phyloP scores from a whole-genome alignment of 176 grass and related monocot species.

The Oryza nivara region DNA sequence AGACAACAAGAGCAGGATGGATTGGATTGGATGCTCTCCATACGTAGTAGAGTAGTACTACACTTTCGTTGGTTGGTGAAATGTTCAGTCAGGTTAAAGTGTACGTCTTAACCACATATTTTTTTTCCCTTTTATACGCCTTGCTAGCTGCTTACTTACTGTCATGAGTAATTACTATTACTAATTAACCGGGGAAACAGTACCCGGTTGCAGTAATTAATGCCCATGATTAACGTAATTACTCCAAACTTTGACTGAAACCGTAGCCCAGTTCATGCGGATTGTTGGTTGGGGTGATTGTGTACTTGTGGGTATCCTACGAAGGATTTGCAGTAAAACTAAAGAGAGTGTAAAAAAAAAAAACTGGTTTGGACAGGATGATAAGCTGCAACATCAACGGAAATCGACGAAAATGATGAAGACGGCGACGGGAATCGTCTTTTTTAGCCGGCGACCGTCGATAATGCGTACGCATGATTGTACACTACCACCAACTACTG shows the following conservation, averaged over 20 bases:
- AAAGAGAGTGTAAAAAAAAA: not conserved
- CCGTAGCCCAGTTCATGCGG: not conserved
- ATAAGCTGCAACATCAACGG: not conserved
- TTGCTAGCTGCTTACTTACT: not conserved
- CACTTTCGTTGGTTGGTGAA: slow-evolving; percentile 34
- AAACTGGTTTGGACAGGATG: not conserved
- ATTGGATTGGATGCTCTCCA: not conserved
- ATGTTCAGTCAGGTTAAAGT: slow-evolving; percentile 32
- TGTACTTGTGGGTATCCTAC: not conserved
- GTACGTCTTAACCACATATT: not conserved
- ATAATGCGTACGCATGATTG: not conserved
- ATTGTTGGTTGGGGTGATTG: not conserved
- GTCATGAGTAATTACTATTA: too few relatives aligned
- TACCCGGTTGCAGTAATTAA: not conserved
- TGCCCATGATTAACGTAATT: not conserved
- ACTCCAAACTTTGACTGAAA: not conserved
- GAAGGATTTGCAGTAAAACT: not conserved
- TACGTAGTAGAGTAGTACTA: not conserved
- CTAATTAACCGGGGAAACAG: not conserved
- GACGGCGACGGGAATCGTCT: not conserved
- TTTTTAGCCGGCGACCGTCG: not conserved
- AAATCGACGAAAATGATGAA: not conserved
- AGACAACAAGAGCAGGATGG: not conserved
- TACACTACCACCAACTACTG: not conserved
- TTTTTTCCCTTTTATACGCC: not conserved